Conservation (phyloP, 371 early-diverging fungal species). For the Mucor racemosus region DNA sequence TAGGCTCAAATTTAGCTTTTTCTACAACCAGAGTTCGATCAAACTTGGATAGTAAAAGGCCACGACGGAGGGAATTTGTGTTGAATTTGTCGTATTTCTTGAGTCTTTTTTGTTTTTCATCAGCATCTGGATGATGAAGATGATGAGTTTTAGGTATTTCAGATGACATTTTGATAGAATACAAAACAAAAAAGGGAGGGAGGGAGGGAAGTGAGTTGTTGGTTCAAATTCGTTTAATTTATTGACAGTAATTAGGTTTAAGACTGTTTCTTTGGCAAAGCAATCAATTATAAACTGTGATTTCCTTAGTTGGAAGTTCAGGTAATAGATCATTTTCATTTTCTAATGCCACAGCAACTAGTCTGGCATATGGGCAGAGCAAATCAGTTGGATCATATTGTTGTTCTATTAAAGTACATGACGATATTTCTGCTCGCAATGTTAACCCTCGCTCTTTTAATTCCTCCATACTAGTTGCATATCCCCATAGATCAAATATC, state of each 20-base stretch:
- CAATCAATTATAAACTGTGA: slow-evolving; percentile 31
- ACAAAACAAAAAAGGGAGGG: background rate
- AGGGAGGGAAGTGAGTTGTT: too few relatives aligned
- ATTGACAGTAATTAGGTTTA: slow-evolving; percentile 5
- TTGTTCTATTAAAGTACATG: slow-evolving; percentile 38
- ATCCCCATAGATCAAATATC: slow-evolving; percentile 60
- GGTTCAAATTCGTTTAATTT: background rate
- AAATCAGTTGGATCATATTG: slow-evolving; percentile 51
- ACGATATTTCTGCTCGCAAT: slow-evolving; percentile 55
- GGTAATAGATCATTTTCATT: slow-evolving; percentile 38
- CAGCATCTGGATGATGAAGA: background rate
- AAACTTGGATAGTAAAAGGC: slow-evolving; percentile 28
- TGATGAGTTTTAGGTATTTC: background rate
- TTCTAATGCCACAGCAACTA: slow-evolving; percentile 37
- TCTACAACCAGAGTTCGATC: slow-evolving; percentile 45
- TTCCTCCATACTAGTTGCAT: slow-evolving; percentile 32
- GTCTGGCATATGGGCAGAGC: slow-evolving; percentile 46
- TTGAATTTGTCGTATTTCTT: slow-evolving; percentile 4
- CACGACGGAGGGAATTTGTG: slow-evolving; percentile 27
- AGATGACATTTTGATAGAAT: slow-evolving; percentile 6
- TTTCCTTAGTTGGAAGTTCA: slow-evolving; percentile 36
- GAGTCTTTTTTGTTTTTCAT: background rate
- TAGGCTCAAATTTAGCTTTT: slow-evolving; percentile 33
- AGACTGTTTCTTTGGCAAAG: background rate
- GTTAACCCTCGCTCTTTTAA: slow-evolving; percentile 48